Conservation (phyloP, 768 basidiomycete species). For the Amanita rubescens region DNA sequence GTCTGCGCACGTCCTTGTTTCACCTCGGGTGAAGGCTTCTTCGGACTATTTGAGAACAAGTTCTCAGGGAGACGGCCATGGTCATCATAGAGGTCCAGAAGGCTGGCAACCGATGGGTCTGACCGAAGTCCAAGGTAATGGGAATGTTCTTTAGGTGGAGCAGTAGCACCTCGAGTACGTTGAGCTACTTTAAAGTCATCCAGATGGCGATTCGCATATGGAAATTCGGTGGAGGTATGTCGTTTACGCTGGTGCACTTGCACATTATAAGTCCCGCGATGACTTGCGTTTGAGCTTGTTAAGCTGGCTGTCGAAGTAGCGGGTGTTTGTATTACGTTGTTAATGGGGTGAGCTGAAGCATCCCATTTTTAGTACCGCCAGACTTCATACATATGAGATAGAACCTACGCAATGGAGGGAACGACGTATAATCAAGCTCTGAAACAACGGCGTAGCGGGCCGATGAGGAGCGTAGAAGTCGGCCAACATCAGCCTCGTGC, state of each 20-base stretch:
- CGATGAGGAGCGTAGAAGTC: conserved; percentile 68
- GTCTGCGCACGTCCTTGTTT: conserved; percentile 45
- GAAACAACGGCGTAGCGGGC: conserved; percentile 52
- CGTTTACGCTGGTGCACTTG: conserved; percentile 60
- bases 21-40: conserved; percentile 30
- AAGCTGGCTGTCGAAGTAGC: conserved; percentile 45
- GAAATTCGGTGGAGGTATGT: conserved; percentile 58
- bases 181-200: conserved; percentile 21
- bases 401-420: conserved; percentile 67
- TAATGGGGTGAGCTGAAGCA: conserved; percentile 56
- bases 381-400: background rate
- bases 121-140: conserved; percentile 56
- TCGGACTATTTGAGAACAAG: conserved; percentile 58
- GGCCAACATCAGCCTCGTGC: conserved; percentile 38
- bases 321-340: conserved; percentile 44
- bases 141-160: conserved; percentile 36
- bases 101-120: conserved; percentile 72
- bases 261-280: conserved; percentile 62
- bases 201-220: conserved; percentile 45
- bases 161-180: conserved; percentile 18
- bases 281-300: conserved; percentile 41
- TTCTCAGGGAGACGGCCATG: conserved; percentile 53
- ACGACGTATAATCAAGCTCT: conserved; percentile 45
- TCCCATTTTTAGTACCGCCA: conserved; percentile 10
- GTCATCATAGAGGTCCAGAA: conserved; percentile 68